Base-by-base conservation (phyloP, 2,329 filamentous ascomycete genomes). In the Aspergillus sp. region DNA sequence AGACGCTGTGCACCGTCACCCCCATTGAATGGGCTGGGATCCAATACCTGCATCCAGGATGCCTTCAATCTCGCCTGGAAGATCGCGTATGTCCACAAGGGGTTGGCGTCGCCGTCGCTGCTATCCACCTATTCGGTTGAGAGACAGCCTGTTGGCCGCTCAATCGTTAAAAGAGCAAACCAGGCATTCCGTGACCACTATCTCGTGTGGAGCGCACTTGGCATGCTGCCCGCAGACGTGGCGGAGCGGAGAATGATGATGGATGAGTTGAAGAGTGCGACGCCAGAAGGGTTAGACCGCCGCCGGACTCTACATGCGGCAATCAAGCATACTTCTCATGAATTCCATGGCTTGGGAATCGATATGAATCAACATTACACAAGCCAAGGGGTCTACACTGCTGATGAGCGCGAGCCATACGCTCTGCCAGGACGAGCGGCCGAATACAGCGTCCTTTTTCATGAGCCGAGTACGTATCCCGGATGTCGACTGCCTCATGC, bases 401-500 rank as follows among this genome's bases (percentile, higher is more conserved):
- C 56, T 0, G 80, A 82, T 54, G 75, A 81, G 61, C 50, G 50
- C 4, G 50, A 53, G n/a, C 51, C 54, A 6, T 62, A 59, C 17
- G 35, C 35, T 19, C 57, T 52, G 2, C 54, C 53, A 13, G 53
- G 51, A 20, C 60, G 63, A 22, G 47, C 65, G 1, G 58, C 70
- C 20, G 59, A 70, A 14, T 75, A 82, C 54, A 63, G 69, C 0
- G 71, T 78, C 4, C 60, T 76, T 11, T 61, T 76, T 36, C 70
- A 80, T 56, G 65, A 72, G 32, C 71, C 74, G 35, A 77, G 66
- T 46, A 86, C 84, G 2, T 83, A 79, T 58, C 84, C 84, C 0
- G 85, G 84, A 7, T 73, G 73, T 26, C 73, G 83, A 2, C 66
- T 86, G 19, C 84, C 85, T 4, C 84, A 88, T 65, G 83, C 75